Evolutionary conservation across 2,329 filamentous ascomycete species (phyloP), one percentile per base, ranked within the genome.

Genomic region (Dactylellina haptotyla): DNA sequence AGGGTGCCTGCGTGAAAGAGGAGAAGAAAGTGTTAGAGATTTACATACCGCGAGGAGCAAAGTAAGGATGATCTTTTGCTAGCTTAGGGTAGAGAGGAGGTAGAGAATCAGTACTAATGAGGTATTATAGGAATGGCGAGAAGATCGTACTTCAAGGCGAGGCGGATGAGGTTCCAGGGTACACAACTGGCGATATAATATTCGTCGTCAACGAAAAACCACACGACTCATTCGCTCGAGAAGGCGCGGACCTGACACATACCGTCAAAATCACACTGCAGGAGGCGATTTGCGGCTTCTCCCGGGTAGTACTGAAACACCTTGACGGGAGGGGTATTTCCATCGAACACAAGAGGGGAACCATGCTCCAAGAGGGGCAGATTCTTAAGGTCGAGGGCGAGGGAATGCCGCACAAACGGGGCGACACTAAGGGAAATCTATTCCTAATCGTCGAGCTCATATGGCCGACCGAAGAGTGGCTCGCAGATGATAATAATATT

Each of bases 1-100:
- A 98, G 83, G 95, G 95, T 79, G 91, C 91, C 81, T 87, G 92
- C 75, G 93, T 92, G 12, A 88, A 88, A 46, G 90, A 93, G 78
- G 91, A 95, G 82, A 95, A 91, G 82, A 99, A 98, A 84, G 91
- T 94, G 2, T 85, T 99, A 73, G 95, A 99, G 83, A 89, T 99
- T 58, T 98, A 98, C 83, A 97, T 99, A 72, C 93, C 94, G 8
- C 88, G 91, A 58, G 94, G 94, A 50, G 90, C 90, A 39, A 87
- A 87, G 84, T 89, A 78, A 64, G 82, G 77, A 12, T 8, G 26
- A n/a, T 16, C 18, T 25, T 37, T 18, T 23, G 1, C 23, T 20
- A 20, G 8, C n/a, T 12, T 41, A 6, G 32, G 5, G 32, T 5
- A 28, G 34, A 39, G 39, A 12, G 48, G 34, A 34, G 12, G 12